Evolutionary conservation across 805 yeast species (phyloP).

Genomic region (Candida sakaeoensis): DNA sequence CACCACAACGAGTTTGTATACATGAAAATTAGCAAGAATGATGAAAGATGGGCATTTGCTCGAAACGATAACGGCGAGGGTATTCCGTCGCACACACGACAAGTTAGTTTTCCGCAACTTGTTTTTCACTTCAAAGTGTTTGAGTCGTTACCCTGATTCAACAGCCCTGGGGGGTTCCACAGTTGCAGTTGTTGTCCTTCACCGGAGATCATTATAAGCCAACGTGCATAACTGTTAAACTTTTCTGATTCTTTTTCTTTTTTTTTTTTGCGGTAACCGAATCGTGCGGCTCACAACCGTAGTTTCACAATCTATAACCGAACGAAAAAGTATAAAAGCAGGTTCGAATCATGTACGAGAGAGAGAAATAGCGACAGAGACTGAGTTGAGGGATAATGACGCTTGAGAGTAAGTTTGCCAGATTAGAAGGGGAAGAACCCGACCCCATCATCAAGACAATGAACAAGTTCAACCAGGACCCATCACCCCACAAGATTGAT

Average conservation of each 20-base stretch:
- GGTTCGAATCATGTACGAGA: no score
- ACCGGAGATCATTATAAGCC: neutral
- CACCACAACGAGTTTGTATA: no score
- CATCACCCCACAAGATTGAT: conserved; percentile 33
- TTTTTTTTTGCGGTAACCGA: neutral
- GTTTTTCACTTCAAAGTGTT: neutral
- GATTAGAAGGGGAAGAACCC: conserved; percentile 17
- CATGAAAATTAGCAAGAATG: no score
- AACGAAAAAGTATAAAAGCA: neutral
- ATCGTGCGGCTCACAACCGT: neutral
- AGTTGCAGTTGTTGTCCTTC: no score
- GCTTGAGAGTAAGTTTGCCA: conserved; percentile 16
- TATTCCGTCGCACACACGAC: no score
- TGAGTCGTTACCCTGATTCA: no score
- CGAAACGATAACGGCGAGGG: no score
- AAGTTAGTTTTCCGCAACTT: no score
- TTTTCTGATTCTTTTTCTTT: neutral
- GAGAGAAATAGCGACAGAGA: no score
- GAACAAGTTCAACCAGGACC: conserved; percentile 21
- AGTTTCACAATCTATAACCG: neutral
- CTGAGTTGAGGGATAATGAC: conserved; percentile 16
- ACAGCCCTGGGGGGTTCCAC: no score
- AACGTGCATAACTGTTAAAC: neutral
- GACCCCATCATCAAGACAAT: conserved; percentile 29
- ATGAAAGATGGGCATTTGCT: no score